Evolutionary conservation across 2,329 filamentous ascomycete species (phyloP), one percentile per base, ranked within the genome.

Genomic region (Botryosphaeria dothidea): DNA sequence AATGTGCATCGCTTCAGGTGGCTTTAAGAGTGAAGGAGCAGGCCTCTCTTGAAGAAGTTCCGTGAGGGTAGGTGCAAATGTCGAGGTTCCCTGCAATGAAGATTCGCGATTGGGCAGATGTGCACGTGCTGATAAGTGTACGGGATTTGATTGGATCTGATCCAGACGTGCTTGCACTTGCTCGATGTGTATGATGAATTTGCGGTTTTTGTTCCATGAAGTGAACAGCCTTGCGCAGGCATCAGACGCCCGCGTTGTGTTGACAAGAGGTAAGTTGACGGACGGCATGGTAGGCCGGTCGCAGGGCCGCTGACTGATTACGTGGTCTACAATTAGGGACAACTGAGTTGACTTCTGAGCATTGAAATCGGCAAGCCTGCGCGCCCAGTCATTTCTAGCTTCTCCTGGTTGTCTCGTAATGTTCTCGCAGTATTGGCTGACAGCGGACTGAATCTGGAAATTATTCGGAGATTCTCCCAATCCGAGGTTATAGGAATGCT

Each of bases 111-210:
- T 34, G 2, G 11, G 3, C n/a, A 15, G 27, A 27, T 7, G 7
- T 23, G 29, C 7, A 11, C 2, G 23, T 25, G 9, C 9, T n/a
- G 41, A 41, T n/a, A 19, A 15, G 6, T 34, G 6, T 2, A 23
- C 8, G 3, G 3, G 41, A 9, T 15, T 25, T 3, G 19, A 36
- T 4, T 38, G 9, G 15, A 48, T 19, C 9, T 34, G 45, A 5
- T 7, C 17, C 7, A 61, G 41, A 17, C 17, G 4, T 3, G 41
- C 31, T 41, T 61, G 41, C 2, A 61, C 41, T 8, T 23, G 19
- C 4, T 19, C 41, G 11, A 61, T 48, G 21, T 61, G 43, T 27
- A 61, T 9, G 25, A 61, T 61, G n/a, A 61, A 61, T 25, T 48
- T 46, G 9, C 57, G 41, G 11, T 61, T 61, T 6, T 61, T 23